These are phyloP conservation scores for Ascochyta clinopodiicola DNA, from an alignment of 2,329 filamentous ascomycete species.

Conservation along the genomic window DNA sequence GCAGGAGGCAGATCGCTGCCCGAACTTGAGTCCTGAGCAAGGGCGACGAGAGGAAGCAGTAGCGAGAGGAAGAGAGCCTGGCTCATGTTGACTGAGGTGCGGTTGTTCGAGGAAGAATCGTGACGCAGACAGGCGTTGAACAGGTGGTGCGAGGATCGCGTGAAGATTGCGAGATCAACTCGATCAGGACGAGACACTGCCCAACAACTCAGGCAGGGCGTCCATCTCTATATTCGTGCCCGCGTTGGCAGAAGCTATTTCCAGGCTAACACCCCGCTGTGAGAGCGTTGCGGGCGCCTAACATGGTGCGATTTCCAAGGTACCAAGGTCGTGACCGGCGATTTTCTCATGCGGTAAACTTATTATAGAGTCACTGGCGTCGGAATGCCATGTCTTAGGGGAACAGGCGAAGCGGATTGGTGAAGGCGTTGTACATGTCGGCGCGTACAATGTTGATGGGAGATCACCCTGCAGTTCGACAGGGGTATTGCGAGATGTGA, in stretches of 20 bases:
- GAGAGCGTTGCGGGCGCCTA: conserved; percentile 37
- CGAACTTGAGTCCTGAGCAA: conserved; percentile 35
- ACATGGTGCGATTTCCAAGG: conserved; percentile 33
- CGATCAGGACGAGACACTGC: conserved; percentile 24
- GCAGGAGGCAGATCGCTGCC: conserved; percentile 31
- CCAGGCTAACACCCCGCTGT: conserved; percentile 39
- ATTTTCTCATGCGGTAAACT: conserved; percentile 27
- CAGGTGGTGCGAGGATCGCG: conserved; percentile 39
- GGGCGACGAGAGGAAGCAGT: conserved; percentile 36
- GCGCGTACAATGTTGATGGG: conserved; percentile 44
- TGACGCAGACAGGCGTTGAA: conserved; percentile 20
- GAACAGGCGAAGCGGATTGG: conserved; percentile 39
- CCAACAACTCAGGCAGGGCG: conserved; percentile 32
- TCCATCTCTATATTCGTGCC: conserved; percentile 46
- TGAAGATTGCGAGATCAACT: conserved; percentile 41
- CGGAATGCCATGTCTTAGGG: conserved; percentile 35
- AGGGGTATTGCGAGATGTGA: conserved; percentile 23
- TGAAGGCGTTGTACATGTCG: conserved; percentile 27
- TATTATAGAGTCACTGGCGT: conserved; percentile 41
- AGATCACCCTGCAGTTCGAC: conserved; percentile 40
- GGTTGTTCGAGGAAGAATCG: conserved; percentile 19
- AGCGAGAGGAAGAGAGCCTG: conserved; percentile 30
- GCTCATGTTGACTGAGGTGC: conserved; percentile 33
- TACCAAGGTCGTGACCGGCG: background rate
- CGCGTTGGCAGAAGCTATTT: conserved; percentile 25